Evolutionary conservation across 2,329 filamentous ascomycete species (phyloP).

Genomic region (Phaeosphaeria sp.): DNA sequence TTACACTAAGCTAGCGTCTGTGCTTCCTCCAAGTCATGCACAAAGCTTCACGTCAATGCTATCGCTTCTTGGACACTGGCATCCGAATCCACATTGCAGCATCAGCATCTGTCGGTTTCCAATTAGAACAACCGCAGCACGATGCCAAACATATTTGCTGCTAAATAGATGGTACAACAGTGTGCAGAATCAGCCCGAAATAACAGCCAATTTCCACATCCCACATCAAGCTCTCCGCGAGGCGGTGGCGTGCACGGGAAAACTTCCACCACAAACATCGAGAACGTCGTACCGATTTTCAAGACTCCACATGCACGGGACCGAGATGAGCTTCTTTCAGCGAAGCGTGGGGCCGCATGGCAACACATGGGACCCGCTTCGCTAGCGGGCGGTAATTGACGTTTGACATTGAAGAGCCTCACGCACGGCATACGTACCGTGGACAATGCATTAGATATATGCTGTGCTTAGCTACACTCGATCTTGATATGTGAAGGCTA

Average conservation of each 20-base stretch:
- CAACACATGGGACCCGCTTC: neutral
- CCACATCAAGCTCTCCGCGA: neutral
- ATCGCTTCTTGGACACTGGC: neutral
- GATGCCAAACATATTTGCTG: neutral
- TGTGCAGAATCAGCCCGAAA: neutral
- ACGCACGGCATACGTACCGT: neutral
- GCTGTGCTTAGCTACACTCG: neutral
- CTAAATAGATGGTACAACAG: neutral
- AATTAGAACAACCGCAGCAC: neutral
- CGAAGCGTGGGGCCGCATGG: conserved; percentile 1
- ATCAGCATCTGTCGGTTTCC: neutral
- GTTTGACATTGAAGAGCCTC: conserved; percentile 6
- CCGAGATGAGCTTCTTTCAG: neutral
- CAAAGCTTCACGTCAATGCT: neutral
- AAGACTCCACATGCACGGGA: neutral
- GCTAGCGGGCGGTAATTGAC: neutral
- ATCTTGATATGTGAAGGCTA: neutral
- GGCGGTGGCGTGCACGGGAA: conserved; percentile 1
- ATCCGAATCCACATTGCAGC: neutral
- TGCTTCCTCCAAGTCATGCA: neutral
- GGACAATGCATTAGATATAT: neutral
- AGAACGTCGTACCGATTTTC: neutral
- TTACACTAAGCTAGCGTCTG: neutral
- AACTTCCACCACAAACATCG: neutral
- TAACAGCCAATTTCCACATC: conserved; percentile 4